Conservation (phyloP, 441 rosid species). For the Geranium incanum region DNA sequence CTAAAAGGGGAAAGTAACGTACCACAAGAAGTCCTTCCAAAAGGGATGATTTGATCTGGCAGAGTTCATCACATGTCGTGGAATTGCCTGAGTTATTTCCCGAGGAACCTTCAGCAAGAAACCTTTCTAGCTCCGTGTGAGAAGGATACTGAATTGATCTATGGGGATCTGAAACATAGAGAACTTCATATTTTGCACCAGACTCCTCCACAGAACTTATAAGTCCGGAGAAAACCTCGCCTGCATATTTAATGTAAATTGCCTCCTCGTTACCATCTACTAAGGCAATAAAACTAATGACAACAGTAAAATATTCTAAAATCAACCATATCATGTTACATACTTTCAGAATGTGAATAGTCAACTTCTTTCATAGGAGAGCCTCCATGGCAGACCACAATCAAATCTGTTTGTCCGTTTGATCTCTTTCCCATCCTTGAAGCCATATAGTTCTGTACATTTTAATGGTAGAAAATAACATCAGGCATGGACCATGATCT, state of each 20-base stretch:
- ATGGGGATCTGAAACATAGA: slow-evolving; percentile 71
- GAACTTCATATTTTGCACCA: slow-evolving; percentile 60
- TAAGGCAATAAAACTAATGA: background rate
- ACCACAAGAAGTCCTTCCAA: slow-evolving; percentile 8
- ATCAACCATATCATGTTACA: slow-evolving; percentile 18
- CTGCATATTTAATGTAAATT: background rate
- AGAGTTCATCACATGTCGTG: slow-evolving; percentile 1
- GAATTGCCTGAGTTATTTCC: slow-evolving; percentile 1
- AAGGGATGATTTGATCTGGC: slow-evolving; percentile 9
- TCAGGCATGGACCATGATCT: background rate
- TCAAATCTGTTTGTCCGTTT: slow-evolving; percentile 56
- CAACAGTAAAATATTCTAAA: background rate
- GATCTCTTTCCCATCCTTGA: slow-evolving; percentile 53
- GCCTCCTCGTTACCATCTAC: background rate
- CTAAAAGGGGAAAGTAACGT: background rate
- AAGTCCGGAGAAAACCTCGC: slow-evolving; percentile 53
- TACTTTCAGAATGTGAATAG: slow-evolving; percentile 49
- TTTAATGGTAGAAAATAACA: background rate
- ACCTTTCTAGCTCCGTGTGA: slow-evolving; percentile 26
- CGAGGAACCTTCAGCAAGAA: background rate
- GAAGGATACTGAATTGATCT: slow-evolving; percentile 48
- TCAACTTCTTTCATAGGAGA: slow-evolving; percentile 35
- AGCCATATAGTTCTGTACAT: slow-evolving; percentile 50
- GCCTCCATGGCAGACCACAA: slow-evolving; percentile 59
- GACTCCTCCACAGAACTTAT: slow-evolving; percentile 51